Conservation (phyloP, 768 basidiomycete species). For the Serendipita sp. region DNA sequence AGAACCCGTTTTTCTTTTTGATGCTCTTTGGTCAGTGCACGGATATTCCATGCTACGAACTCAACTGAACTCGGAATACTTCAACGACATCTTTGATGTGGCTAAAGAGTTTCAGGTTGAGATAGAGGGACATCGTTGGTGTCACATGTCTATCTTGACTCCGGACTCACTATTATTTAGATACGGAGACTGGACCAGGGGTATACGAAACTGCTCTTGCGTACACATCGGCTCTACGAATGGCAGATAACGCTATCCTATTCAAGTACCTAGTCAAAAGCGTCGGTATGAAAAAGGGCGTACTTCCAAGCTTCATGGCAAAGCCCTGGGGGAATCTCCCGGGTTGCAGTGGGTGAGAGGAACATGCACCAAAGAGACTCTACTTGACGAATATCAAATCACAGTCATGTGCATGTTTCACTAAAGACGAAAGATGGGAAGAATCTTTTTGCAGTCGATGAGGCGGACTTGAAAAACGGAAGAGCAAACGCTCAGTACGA, state of each 20-base stretch:
- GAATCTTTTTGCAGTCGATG: slow-evolving; percentile 65
- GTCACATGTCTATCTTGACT: slow-evolving; percentile 12
- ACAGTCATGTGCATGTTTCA: slow-evolving; percentile 83
- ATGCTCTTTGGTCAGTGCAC: slow-evolving; percentile 47
- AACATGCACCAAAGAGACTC: not conserved
- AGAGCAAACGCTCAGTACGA: slow-evolving; percentile 54
- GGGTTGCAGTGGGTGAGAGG: slow-evolving; percentile 75
- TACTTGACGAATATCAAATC: not conserved
- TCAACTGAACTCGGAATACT: slow-evolving; percentile 78
- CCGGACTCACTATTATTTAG: slow-evolving; percentile 21
- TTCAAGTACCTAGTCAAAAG: slow-evolving; percentile 92
- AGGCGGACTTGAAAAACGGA: slow-evolving; percentile 44
- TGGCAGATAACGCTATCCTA: slow-evolving; percentile 83
- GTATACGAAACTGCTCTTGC: slow-evolving; percentile 78
- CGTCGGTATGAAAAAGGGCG: slow-evolving; percentile 70
- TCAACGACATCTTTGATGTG: slow-evolving; percentile 73
- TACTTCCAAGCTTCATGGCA: slow-evolving; percentile 96
- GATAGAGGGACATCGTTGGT: slow-evolving; percentile 71
- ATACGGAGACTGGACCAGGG: slow-evolving; percentile 87
- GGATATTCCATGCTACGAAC: slow-evolving; percentile 90
- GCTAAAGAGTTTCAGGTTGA: slow-evolving; percentile 55
- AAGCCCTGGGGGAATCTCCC: slow-evolving; percentile 93
- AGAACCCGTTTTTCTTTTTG: not conserved
- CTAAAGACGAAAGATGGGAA: slow-evolving; percentile 48
- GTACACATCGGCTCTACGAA: slow-evolving; percentile 59